These are phyloP conservation scores for Plasmodium chabaudi DNA, from an alignment of 169 alveolate genomes.

Conservation along the genomic window DNA sequence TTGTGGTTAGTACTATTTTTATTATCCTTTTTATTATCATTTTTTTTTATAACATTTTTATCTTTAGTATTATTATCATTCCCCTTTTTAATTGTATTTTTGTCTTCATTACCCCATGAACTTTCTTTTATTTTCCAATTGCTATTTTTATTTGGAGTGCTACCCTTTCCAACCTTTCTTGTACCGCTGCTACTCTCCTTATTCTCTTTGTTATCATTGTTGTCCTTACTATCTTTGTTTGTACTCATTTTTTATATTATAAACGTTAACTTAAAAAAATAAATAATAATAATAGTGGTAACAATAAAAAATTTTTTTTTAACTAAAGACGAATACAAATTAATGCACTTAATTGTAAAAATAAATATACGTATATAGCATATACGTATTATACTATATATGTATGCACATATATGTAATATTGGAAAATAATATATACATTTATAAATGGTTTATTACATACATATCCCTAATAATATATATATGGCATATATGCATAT, in stretches of 20 bases:
- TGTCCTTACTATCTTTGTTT: slow-evolving; percentile 12
- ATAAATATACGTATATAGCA: not conserved
- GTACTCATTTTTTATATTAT: slow-evolving; percentile 29
- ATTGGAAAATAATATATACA: not conserved
- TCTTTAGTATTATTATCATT: slow-evolving; percentile 2
- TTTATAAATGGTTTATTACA: not conserved
- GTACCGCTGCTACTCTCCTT: not conserved
- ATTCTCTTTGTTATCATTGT: not conserved
- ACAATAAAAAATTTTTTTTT: no score
- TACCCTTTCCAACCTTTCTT: slow-evolving; percentile 12
- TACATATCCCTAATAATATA: not conserved
- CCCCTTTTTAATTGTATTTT: not conserved
- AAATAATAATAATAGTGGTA: not conserved
- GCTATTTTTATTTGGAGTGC: slow-evolving; percentile 2
- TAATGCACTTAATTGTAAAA: no score
- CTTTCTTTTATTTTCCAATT: slow-evolving; percentile 30
- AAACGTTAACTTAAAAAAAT: slow-evolving; percentile 7
- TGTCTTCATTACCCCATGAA: slow-evolving; percentile 27
- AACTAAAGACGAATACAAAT: no score
- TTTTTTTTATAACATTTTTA: not conserved
- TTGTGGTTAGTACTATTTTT: not conserved
- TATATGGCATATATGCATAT: not conserved
- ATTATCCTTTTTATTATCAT: not conserved
- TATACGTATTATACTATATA: not conserved
- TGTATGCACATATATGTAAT: not conserved